Base-by-base conservation (phyloP, 768 basidiomycete species). In the Steccherinum ochraceum region DNA sequence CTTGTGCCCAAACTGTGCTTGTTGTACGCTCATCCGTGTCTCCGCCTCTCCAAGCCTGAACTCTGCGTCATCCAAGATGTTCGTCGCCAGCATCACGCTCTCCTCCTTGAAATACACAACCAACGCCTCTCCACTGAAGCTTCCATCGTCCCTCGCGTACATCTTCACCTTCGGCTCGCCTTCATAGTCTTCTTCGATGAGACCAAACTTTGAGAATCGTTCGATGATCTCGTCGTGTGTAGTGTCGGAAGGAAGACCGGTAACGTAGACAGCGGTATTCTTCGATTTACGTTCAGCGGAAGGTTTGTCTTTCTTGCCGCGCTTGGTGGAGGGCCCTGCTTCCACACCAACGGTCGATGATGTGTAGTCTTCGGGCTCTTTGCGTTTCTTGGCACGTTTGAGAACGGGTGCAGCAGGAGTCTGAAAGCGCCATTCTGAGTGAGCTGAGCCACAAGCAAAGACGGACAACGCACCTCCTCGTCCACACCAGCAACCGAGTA, bases 21-120 rank as follows among this genome's bases (percentile, higher is more conserved):
- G 80, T 51, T 80, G 69, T 23, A 93, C 87, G 48, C 66, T 76
- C 83, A 93, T 92, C 42, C 79, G 69, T 12, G 85, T 81, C 5
- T 76, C 76, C 5, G 86, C 68, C 42, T 89, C 87, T 2, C 94
- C 95, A 20, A 95, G 60, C 52, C 92, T 73, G 53, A 99, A 71
- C 65, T 96, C 93, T 1, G 90, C 90, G 52, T 97, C 95, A 64
- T 97, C 94, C 53, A 98, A 72, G 48, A 98, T 73, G 57, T 76
- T 86, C 54, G 89, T 62, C 7, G 94, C 95, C 49, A 98, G 74
- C 3, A 72, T 68, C 18, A 98, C 96, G n/a, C 88, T 91, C 53
- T 93, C 94, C 65, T 95, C 93, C 67, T 96, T 96, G 76, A 97
- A 95, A 68, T 89, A 99, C 26, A 97, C 93, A 51, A 99, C 85